Evolutionary conservation across 495 filamentous ascomycete species (phyloP), one percentile per base, ranked within the genome.

Genomic region (Aspergillus ostianus): DNA sequence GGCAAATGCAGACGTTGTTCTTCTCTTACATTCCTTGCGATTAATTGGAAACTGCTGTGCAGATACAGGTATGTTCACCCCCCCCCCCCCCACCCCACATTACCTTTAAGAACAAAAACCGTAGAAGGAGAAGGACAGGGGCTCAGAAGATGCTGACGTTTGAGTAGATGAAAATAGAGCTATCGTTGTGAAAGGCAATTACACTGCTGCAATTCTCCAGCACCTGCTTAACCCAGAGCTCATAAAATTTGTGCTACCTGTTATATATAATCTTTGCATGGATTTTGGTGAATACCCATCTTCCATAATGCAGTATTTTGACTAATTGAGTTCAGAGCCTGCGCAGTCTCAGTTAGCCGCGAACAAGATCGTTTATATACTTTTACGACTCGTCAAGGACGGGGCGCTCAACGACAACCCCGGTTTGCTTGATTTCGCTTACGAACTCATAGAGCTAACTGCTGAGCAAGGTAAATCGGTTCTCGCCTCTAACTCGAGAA

Each of bases 21-120:
- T 81, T 29, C 59, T 79, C 32, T 70, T 82, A 7, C 85, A 90
- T 62, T 78, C 82, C 27, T 73, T 94, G 30, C 84, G 89, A 17
- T 61, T 93, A 23, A 77, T 92, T 65, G 90, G 88, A 3, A 93
- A 93, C 70, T 85, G 84, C n/a, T 92, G 89, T 71, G 90, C 90
- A 48, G 90, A 93, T 67, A 87, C 84, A 56, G 84, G 90, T 89
- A 73, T 65, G 78, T 64, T 41, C 15, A 51, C 62, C 23, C 53
- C 23, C 6, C 32, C 17, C 17, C 8, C n/a, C n/a, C n/a, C n/a
- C n/a, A n/a, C n/a, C n/a, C n/a, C n/a, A n/a, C n/a, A n/a, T n/a
- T n/a, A n/a, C n/a, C n/a, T n/a, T n/a, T n/a, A n/a, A n/a, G n/a
- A n/a, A n/a, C n/a, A n/a, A 19, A 63, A 51, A 71, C 23, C 21